phyloP scores from a whole-genome alignment of 176 grass and related monocot genomes.

The Neostapfia colusana region DNA sequence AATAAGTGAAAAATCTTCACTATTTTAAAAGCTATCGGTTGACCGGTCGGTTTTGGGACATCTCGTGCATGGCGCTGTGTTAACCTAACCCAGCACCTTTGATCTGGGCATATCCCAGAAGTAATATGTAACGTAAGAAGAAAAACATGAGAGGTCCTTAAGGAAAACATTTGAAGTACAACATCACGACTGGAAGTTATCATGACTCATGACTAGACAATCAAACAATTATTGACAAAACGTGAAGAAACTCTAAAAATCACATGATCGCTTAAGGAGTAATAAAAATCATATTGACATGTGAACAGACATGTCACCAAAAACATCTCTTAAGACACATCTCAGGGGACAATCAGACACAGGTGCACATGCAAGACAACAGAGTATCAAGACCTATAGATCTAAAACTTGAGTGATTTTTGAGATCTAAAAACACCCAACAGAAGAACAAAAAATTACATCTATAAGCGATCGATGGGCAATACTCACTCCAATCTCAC shows the following conservation, averaged over 20 bases:
- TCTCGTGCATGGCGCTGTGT: conserved; percentile 51
- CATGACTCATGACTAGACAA: conserved; percentile 9
- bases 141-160: not conserved
- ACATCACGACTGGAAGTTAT: conserved; percentile 8
- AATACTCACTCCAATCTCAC: no score
- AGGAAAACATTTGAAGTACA: not conserved
- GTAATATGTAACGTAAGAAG: not conserved
- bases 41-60: conserved; percentile 12
- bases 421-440: conserved; percentile 17
- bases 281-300: not conserved
- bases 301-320: not conserved
- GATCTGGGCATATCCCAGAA: not conserved
- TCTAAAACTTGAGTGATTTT: conserved; percentile 9
- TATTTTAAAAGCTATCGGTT: not conserved
- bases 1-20: not conserved
- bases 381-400: not conserved
- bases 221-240: not conserved
- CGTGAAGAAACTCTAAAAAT: not conserved
- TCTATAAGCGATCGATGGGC: no score
- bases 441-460: conserved; percentile 27
- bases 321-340: conserved; percentile 1
- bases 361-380: not conserved
- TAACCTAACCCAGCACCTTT: conserved; percentile 11
- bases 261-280: not conserved
- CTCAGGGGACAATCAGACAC: not conserved